A percentile compares a stretch with the other conserved stretches of the same genome.
Conservation (phyloP, 1,284 basidiomycete species). For the Ustilago loliicola region DNA sequence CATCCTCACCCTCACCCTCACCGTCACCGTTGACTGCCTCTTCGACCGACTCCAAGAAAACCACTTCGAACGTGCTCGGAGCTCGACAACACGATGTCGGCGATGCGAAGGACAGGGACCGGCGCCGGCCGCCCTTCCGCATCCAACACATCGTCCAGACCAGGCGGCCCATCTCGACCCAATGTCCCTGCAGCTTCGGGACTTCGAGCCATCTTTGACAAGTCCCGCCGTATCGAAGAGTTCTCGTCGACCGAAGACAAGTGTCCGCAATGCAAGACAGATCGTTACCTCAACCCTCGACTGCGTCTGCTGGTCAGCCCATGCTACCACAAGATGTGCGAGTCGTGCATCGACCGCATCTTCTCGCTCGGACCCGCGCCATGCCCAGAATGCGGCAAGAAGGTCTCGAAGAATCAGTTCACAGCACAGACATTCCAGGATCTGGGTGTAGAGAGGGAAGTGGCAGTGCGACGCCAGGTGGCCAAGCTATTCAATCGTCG, state of each 20-base stretch:
- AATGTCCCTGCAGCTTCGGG: constrained; percentile 25
- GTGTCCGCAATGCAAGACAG: constrained; percentile 97
- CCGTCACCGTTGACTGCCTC: neutral
- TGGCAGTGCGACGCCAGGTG: constrained; percentile 86
- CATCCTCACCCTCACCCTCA: neutral
- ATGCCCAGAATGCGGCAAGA: constrained; percentile 91
- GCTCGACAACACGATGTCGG: constrained; percentile 22
- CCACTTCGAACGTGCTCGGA: neutral
- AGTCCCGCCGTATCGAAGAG: constrained; percentile 60
- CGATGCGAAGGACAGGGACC: constrained; percentile 34
- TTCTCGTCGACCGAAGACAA: constrained; percentile 76
- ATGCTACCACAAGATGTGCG: constrained; percentile 97
- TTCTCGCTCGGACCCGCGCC: constrained; percentile 96
- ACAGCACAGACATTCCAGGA: constrained; percentile 98
- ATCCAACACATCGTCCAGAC: constrained; percentile 18
- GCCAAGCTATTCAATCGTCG: constrained; percentile 88
- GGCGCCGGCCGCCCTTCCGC: constrained; percentile 26
- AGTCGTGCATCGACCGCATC: constrained; percentile 88
- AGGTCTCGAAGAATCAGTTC: constrained; percentile 93
- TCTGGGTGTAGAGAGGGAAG: constrained; percentile 94
- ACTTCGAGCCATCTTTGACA: constrained; percentile 54
- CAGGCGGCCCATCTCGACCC: constrained; percentile 43
- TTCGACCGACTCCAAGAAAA: neutral
- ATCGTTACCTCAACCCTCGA: constrained; percentile 94
- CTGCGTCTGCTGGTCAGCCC: constrained; percentile 89